Evolutionary conservation across 495 filamentous ascomycete genomes (phyloP).

Genomic region (Talaromyces ruber): DNA sequence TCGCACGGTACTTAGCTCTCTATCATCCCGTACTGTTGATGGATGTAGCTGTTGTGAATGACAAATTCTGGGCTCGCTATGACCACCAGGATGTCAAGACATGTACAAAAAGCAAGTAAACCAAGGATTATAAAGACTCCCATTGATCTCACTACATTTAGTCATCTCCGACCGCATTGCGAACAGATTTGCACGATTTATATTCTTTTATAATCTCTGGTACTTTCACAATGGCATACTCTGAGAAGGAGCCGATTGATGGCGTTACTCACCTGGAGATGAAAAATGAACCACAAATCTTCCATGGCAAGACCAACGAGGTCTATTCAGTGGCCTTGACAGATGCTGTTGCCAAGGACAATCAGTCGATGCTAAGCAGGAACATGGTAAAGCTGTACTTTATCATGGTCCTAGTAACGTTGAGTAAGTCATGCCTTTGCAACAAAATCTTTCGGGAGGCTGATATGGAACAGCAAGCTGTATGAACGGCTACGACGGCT

Average conservation of each 20-base stretch:
- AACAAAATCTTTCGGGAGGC: background rate
- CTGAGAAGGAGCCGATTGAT: background rate
- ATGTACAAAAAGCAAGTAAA: background rate
- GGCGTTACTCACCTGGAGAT: background rate
- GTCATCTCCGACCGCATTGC: background rate
- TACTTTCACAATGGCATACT: background rate
- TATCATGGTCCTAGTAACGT: background rate
- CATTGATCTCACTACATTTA: background rate
- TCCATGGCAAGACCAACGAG: background rate
- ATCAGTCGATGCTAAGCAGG: background rate
- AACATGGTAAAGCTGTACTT: background rate
- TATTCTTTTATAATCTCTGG: background rate
- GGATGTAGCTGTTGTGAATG: background rate
- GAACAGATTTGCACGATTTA: background rate
- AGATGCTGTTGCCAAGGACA: background rate
- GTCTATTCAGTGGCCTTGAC: background rate
- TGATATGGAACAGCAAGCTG: background rate
- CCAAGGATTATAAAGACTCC: background rate
- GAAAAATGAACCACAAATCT: background rate
- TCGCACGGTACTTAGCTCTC: background rate
- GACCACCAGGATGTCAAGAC: background rate
- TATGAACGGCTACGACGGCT: slow-evolving; percentile 1
- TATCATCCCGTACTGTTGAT: background rate
- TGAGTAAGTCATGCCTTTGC: background rate
- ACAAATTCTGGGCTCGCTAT: background rate